Percentiles rank a stretch among this genome's conserved stretches.
Evolutionary conservation across 2,329 filamentous ascomycete species (phyloP).

Genomic region (Pseudogymnoascus verrucosus): DNA sequence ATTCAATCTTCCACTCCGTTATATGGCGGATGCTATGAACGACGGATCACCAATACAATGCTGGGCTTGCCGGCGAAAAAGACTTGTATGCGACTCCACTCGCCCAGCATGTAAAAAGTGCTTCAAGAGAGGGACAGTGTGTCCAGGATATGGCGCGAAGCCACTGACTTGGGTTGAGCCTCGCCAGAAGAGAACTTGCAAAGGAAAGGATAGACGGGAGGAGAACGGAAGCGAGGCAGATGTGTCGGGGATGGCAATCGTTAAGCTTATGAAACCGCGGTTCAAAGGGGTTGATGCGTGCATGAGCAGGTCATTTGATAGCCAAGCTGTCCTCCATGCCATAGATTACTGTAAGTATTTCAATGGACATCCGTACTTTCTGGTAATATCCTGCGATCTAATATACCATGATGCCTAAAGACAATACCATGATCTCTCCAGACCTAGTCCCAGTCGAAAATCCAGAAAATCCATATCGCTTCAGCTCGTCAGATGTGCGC

Average conservation of each 20-base stretch:
- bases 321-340: neutral
- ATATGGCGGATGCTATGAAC: neutral
- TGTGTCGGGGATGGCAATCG: neutral
- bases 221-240: neutral
- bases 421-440: slow-evolving; percentile 1
- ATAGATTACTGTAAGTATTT: slow-evolving; percentile 3
- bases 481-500: neutral
- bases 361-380: neutral
- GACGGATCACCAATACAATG: neutral
- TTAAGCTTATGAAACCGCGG: neutral
- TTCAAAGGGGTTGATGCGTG: neutral
- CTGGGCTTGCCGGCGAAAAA: neutral
- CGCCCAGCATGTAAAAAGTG: neutral
- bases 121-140: neutral
- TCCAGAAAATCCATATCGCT: neutral
- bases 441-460: neutral
- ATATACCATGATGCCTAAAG: neutral
- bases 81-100: neutral
- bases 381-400: neutral
- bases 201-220: neutral
- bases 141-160: neutral
- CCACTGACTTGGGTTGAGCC: neutral
- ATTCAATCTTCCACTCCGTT: neutral
- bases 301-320: neutral
- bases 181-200: neutral